Base-by-base conservation (phyloP, 2,329 filamentous ascomycete genomes). In the Didymella pinodella region DNA sequence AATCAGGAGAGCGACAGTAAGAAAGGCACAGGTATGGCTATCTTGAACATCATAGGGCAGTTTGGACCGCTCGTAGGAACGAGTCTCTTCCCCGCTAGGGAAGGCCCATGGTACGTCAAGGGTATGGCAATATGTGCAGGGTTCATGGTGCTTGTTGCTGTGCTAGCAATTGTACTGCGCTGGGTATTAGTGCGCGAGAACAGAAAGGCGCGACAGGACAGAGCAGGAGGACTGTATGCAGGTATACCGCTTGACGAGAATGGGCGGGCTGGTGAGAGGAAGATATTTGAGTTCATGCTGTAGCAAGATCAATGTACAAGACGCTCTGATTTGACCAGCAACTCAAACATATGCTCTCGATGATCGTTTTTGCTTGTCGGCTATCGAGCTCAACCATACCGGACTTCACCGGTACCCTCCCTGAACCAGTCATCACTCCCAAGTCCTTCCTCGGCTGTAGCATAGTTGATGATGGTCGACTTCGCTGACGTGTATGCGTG, bases 31-130 rank as follows among this genome's bases (percentile, higher is more conserved):
- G 91, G 90, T 1, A 91, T 96, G 69, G 91, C 90, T 0, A 82
- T 97, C 31, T 76, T 97, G 71, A 93, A 97, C 75, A 70, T 92
- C 34, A 83, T 97, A 14, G 93, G 92, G 1, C 92, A 96, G 78
- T 89, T 88, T 63, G 92, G 92, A 0, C 91, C 92, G 2, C 77
- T 86, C 10, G 66, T 85, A 0, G 84, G 84, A 0, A 83, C 81
- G n/a, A 78, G 82, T 57, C 69, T 86, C n/a, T 86, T 85, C 70
- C 84, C 84, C 0, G 77, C 81, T 18, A 69, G 63, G 0, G 82
- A 85, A 51, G 81, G 75, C 1, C 83, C 83, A 29, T 78, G 75
- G 45, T 86, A 82, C 71, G 74, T 79, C 0, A 77, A 66, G 50
- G 84, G 84, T 0, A 84, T 85, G 82, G 69, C 69, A 2, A 72